phyloP scores from a whole-genome alignment of 257 asterid genomes.

The Solanum pinnatisectum region DNA sequence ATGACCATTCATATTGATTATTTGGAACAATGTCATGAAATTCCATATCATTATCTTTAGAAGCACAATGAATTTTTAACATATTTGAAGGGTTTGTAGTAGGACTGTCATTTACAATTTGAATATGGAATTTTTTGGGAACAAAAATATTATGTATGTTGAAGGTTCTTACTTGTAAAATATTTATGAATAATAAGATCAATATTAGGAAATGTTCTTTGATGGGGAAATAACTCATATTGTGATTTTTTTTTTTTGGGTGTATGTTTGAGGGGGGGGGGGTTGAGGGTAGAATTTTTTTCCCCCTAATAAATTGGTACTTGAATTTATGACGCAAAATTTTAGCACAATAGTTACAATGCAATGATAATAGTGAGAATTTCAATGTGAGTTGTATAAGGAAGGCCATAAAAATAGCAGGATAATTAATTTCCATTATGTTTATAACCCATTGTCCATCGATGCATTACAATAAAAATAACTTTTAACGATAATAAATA shows the following conservation, averaged over 20 bases:
- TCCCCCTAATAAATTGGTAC: not conserved
- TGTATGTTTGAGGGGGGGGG: not conserved
- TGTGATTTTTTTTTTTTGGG: not conserved
- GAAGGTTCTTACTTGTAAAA: not conserved
- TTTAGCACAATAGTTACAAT: not conserved
- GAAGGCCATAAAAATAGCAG: not conserved
- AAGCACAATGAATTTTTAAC: not conserved
- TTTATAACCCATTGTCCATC: too few relatives aligned
- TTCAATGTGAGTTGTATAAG: not conserved
- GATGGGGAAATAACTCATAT: not conserved
- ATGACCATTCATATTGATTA: not conserved
- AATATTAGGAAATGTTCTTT: not conserved
- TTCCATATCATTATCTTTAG: not conserved
- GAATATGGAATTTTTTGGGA: not conserved
- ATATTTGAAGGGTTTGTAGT: not conserved
- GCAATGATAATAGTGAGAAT: not conserved
- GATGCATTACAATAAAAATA: rapidly evolving
- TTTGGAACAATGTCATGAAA: not conserved
- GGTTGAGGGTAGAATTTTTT: too few relatives aligned
- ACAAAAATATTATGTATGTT: not conserved
- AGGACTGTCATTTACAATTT: not conserved
- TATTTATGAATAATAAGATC: not conserved
- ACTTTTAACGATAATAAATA: too few relatives aligned
- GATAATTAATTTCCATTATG: not conserved
- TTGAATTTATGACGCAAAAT: not conserved